phyloP scores from a whole-genome alignment of 306 rosid genomes.

The Glycine tomentella region DNA sequence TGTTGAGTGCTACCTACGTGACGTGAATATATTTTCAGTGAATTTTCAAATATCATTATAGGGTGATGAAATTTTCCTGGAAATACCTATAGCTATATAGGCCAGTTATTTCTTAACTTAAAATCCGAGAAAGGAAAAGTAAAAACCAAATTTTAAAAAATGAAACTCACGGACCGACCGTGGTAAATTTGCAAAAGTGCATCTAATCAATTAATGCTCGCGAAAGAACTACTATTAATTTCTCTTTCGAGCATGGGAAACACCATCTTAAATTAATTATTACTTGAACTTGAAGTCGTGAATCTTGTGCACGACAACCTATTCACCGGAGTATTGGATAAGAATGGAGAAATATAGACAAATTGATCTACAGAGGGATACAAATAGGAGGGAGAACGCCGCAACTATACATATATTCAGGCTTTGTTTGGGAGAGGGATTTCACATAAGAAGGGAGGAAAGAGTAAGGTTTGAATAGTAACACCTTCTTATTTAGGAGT shows the following conservation, averaged over 20 bases:
- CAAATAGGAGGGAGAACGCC: too few relatives aligned
- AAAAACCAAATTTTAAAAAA: not conserved
- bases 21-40: not conserved
- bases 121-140: not conserved
- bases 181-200: not conserved
- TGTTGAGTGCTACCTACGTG: not conserved
- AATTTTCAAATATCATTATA: not conserved
- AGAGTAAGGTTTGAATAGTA: too few relatives aligned
- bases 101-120: not conserved
- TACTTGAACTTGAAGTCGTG: not conserved
- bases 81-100: not conserved
- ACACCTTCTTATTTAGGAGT: too few relatives aligned
- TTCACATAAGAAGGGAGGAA: too few relatives aligned
- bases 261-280: not conserved
- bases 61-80: not conserved
- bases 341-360: not conserved
- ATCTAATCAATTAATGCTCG: not conserved
- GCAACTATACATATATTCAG: too few relatives aligned
- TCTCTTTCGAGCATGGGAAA: not conserved
- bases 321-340: slow-evolving; percentile 32
- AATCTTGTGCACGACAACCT: slow-evolving; percentile 4
- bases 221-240: not conserved
- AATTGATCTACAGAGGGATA: not conserved
- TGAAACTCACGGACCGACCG: not conserved
- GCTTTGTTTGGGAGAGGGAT: too few relatives aligned